A percentile compares a stretch with the other conserved stretches of the same genome.
Conservation (phyloP, 148 eudicot species). For the Rhododendron griersonianum region DNA sequence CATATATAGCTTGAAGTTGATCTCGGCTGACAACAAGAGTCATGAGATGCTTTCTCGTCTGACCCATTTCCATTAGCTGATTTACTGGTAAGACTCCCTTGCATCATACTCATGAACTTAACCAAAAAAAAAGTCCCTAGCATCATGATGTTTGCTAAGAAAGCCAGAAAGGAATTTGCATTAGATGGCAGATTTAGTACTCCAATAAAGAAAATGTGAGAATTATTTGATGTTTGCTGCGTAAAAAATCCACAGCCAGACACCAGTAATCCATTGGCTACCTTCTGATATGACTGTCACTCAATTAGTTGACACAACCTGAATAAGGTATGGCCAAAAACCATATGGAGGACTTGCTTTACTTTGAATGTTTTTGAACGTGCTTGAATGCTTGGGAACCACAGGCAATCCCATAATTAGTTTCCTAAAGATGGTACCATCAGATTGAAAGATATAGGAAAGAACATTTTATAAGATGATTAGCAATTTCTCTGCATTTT, state of each 20-base stretch:
- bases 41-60: neutral
- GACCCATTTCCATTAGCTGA: neutral
- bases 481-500: neutral
- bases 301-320: neutral
- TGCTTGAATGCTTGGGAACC: neutral
- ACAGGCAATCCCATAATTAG: neutral
- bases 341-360: neutral
- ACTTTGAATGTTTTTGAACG: neutral
- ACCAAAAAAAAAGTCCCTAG: neutral
- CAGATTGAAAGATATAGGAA: neutral
- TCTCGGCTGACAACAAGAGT: neutral
- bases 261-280: neutral
- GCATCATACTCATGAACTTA: neutral
- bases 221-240: neutral
- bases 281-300: neutral
- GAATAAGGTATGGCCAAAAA: neutral
- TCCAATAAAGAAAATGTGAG: neutral
- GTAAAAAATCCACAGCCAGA: neutral
- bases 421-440: neutral
- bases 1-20: neutral
- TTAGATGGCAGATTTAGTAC: neutral
- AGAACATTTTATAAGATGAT: neutral
- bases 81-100: neutral
- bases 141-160: neutral
- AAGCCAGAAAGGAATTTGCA: neutral